phyloP scores from a whole-genome alignment of 2,329 filamentous ascomycete species.

The Aspergillus aculeatus region DNA sequence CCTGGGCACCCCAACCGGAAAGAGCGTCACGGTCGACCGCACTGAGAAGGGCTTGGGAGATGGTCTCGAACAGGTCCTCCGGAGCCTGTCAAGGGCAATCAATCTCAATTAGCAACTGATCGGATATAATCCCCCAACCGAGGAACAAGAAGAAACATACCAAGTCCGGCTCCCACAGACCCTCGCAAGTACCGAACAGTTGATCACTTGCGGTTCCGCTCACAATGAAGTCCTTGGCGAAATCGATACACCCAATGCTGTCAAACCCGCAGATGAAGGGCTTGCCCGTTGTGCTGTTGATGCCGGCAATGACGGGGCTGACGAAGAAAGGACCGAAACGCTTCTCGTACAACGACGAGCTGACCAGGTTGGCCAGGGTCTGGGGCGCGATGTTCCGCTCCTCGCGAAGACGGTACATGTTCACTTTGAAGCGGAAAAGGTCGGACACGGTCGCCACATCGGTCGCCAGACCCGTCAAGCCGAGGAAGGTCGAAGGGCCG shows the following conservation, averaged over 20 bases:
- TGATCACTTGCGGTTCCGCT: conserved; percentile 94
- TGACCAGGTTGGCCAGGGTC: conserved; percentile 96
- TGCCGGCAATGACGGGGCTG: conserved; percentile 86
- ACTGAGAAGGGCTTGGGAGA: conserved; percentile 92
- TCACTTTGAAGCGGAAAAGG: conserved; percentile 99
- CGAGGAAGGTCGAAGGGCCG: conserved; percentile 85
- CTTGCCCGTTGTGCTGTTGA: conserved; percentile 89
- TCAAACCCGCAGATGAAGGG: conserved; percentile 99
- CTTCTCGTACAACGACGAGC: conserved; percentile 85
- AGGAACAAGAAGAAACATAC: conserved; percentile 53
- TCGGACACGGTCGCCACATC: conserved; percentile 93
- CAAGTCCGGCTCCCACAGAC: conserved; percentile 95
- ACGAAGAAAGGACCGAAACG: conserved; percentile 97
- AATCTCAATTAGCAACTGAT: conserved; percentile 1
- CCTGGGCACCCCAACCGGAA: conserved; percentile 96
- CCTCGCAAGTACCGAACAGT: conserved; percentile 98
- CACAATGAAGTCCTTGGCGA: conserved; percentile 99
- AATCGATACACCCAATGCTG: conserved; percentile 98
- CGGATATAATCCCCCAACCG: not conserved
- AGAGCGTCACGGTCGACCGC: conserved; percentile 95
- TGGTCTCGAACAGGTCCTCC: conserved; percentile 96
- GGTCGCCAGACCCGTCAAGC: conserved; percentile 92
- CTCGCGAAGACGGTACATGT: conserved; percentile 98
- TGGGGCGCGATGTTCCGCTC: conserved; percentile 92
- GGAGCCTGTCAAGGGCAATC: conserved; percentile 50